Evolutionary conservation across 2,329 filamentous ascomycete species (phyloP).

Genomic region (Ascochyta pisi): DNA sequence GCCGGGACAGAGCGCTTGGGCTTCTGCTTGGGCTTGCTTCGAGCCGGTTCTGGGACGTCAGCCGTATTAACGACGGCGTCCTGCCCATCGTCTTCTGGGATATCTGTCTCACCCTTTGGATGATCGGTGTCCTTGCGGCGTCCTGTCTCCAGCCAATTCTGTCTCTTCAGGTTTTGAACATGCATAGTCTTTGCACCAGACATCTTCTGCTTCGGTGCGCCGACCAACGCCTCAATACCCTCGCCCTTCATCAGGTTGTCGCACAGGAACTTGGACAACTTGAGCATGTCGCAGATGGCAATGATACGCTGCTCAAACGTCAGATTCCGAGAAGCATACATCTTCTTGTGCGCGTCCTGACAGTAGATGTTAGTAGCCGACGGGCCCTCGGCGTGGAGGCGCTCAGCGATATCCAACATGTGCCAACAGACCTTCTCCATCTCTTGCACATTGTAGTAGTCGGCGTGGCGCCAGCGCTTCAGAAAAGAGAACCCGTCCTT

Average conservation of each 20-base stretch:
- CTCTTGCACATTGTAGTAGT: conserved; percentile 8
- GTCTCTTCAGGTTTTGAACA: conserved; percentile 6
- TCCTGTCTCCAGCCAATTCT: conserved; percentile 7
- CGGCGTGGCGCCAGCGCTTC: conserved; percentile 8
- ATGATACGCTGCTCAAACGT: conserved; percentile 20
- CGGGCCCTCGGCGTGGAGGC: conserved; percentile 16
- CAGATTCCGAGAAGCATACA: conserved; percentile 3
- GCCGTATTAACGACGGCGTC: background rate
- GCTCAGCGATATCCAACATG: conserved; percentile 13
- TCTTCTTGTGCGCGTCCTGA: conserved; percentile 3
- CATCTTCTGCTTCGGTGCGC: conserved; percentile 10
- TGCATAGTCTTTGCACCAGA: conserved; percentile 7
- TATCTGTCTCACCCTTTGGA: background rate
- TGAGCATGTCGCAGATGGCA: conserved; percentile 9
- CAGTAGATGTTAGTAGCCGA: conserved; percentile 6
- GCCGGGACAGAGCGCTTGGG: background rate
- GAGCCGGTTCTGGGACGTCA: background rate
- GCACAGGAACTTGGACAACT: conserved; percentile 14
- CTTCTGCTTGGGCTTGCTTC: background rate
- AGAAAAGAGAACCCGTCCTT: conserved; percentile 2
- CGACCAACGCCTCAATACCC: conserved; percentile 5
- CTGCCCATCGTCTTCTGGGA: background rate
- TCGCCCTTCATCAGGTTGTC: conserved; percentile 23
- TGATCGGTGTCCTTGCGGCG: background rate
- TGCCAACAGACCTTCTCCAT: conserved; percentile 26